Evolutionary conservation across 176 grass and related monocot genomes (phyloP), one percentile per base, ranked within the genome.

Genomic region (Secale cereale): DNA sequence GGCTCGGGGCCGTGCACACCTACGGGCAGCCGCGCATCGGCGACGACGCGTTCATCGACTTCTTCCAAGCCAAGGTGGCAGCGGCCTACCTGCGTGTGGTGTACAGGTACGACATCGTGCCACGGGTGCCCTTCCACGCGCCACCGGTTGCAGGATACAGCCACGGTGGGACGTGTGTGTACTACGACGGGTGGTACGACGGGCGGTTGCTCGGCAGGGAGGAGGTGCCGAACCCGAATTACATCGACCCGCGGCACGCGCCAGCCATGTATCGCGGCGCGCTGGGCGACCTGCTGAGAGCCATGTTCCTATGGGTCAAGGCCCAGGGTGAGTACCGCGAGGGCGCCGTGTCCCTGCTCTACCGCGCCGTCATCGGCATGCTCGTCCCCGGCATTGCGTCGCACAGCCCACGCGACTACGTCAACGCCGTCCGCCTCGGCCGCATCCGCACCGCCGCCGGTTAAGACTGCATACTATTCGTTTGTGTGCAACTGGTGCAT

Each of bases 71-170:
- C 28, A 13, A 17, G 39, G 59, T 66, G 29, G 62, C 36, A 77
- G 81, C 28, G 23, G 8, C 26, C 35, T 61, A 61, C 59, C 9
- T 10, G 43, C 43, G 43, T 13, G 43, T 45, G 43, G 43, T 45
- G 43, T 97, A 97, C 85, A 85, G 95, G 27, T 91, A 87, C 85
- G 92, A 97, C 74, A 4, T 97, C 5, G 84, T 97, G 10, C 90
- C 95, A 0, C 79, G 92, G 1, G 59, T 97, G 26, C 95, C 92
- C 22, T 94, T 91, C 65, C 82, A 94, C 68, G 35, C 62, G 28
- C 87, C 73, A 35, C 65, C 77, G 11, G 15, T 87, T 4, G 81
- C 87, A 0, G 60, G 71, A 5, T 94, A 22, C 86, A 66, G 22
- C 45, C 95, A 97, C 41, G 89, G 86, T 1, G 92, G 92, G 0